Evolutionary conservation across 2,329 filamentous ascomycete species (phyloP).

Genomic region (Arthroderma uncinatum): DNA sequence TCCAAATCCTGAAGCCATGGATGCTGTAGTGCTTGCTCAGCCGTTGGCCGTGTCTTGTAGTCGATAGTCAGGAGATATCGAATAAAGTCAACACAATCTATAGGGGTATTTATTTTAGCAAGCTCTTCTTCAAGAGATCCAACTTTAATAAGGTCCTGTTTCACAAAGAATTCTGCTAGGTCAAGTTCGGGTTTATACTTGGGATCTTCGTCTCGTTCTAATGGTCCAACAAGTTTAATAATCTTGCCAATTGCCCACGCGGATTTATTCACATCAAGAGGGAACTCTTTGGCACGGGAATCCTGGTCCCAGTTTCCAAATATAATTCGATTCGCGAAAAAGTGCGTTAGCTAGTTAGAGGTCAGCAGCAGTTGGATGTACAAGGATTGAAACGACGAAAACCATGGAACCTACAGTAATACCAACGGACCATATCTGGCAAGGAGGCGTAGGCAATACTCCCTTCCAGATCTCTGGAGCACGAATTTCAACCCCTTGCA

Average conservation of each 20-base stretch:
- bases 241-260: slow-evolving; percentile 14
- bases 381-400: background rate
- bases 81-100: slow-evolving; percentile 10
- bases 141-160: slow-evolving; percentile 9
- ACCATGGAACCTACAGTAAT: slow-evolving; percentile 10
- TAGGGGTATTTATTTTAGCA: background rate
- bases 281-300: background rate
- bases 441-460: slow-evolving; percentile 4
- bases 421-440: slow-evolving; percentile 14
- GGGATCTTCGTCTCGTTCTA: slow-evolving; percentile 8
- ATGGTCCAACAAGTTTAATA: slow-evolving; percentile 8
- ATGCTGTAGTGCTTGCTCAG: slow-evolving; percentile 10
- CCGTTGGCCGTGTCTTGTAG: slow-evolving; percentile 10
- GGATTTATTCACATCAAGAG: slow-evolving; percentile 8
- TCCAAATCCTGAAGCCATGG: slow-evolving; percentile 10
- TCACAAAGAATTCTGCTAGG: slow-evolving; percentile 8
- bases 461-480: slow-evolving; percentile 15
- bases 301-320: slow-evolving; percentile 11
- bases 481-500: slow-evolving; percentile 11
- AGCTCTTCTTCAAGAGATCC: slow-evolving; percentile 11
- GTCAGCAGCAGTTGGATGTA: background rate
- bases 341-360: slow-evolving; percentile 10
- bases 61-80: slow-evolving; percentile 8
- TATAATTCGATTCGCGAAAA: slow-evolving; percentile 5
- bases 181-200: slow-evolving; percentile 12